Evolutionary conservation across 768 basidiomycete genomes (phyloP).

Genomic region (Royoungia palumana): DNA sequence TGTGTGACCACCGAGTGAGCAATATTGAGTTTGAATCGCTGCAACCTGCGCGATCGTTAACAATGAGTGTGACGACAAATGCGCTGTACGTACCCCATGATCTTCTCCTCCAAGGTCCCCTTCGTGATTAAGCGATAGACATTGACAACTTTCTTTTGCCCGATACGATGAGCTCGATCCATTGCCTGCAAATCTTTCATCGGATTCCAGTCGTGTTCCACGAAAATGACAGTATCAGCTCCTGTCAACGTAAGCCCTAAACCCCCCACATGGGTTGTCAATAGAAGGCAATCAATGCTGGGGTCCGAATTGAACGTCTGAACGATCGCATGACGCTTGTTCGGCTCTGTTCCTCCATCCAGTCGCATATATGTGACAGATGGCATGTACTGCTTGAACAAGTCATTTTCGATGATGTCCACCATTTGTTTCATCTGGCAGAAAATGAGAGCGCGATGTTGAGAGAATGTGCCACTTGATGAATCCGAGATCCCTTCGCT

Average conservation of each 20-base stretch:
- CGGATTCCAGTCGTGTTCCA: slow-evolving; percentile 99
- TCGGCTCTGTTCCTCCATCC: slow-evolving; percentile 88
- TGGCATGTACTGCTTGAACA: slow-evolving; percentile 92
- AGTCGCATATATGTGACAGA: slow-evolving; percentile 97
- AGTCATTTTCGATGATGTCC: slow-evolving; percentile 90
- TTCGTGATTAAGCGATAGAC: slow-evolving; percentile 97
- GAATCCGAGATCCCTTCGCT: slow-evolving; percentile 53
- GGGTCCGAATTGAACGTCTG: slow-evolving; percentile 99
- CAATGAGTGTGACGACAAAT: not conserved
- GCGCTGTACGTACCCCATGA: slow-evolving; percentile 81
- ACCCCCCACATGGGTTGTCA: slow-evolving; percentile 97
- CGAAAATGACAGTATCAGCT: slow-evolving; percentile 98
- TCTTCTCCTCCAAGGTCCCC: slow-evolving; percentile 97
- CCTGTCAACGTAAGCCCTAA: slow-evolving; percentile 94
- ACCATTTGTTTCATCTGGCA: slow-evolving; percentile 99
- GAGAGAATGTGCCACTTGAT: slow-evolving; percentile 63
- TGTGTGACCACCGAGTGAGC: slow-evolving; percentile 96
- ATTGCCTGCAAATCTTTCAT: slow-evolving; percentile 99
- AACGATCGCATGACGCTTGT: slow-evolving; percentile 93
- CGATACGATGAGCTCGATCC: slow-evolving; percentile 97
- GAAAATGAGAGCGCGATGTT: slow-evolving; percentile 98
- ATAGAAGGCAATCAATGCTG: slow-evolving; percentile 90
- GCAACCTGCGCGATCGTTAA: slow-evolving; percentile 54
- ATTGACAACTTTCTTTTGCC: slow-evolving; percentile 98
- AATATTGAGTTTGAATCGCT: slow-evolving; percentile 98